A percentile compares a stretch with the other conserved stretches of the same genome.
These are phyloP conservation scores for Odonthalia washingtoniensis DNA, from an alignment of 31 red algal species.

Conservation along the genomic window DNA sequence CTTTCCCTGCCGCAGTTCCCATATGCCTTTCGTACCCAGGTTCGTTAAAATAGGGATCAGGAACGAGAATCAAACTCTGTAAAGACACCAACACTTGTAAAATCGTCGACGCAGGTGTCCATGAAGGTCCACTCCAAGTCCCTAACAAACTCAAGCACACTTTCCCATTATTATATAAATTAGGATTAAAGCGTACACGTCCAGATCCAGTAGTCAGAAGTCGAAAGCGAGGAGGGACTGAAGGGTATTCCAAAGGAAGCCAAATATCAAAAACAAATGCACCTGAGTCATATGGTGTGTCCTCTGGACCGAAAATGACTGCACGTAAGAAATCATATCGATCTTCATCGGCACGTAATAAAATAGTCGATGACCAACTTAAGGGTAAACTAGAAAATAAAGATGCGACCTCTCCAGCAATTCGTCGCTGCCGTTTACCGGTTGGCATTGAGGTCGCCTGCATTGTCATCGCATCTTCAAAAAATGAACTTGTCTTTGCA, in stretches of 20 bases:
- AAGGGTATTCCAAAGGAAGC: conserved; percentile 73
- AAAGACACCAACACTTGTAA: conserved; percentile 79
- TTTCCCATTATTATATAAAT: conserved; percentile 81
- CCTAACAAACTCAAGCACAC: conserved; percentile 78
- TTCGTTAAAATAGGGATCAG: conserved; percentile 84
- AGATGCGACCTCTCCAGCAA: conserved; percentile 75
- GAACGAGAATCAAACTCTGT: conserved; percentile 74
- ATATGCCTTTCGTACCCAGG: conserved; percentile 66
- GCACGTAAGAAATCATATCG: conserved; percentile 77
- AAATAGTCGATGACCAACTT: conserved; percentile 72
- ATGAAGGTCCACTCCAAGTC: conserved; percentile 85
- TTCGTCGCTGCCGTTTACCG: conserved; percentile 54
- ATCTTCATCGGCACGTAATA: conserved; percentile 79
- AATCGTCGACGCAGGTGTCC: conserved; percentile 77
- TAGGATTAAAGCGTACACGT: conserved; percentile 79
- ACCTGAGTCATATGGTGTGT: conserved; percentile 86
- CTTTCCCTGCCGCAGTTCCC: conserved; percentile 54
- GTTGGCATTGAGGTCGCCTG: conserved; percentile 3
- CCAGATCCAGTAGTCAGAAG: conserved; percentile 72
- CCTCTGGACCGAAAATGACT: conserved; percentile 80
- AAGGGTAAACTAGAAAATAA: conserved; percentile 69
- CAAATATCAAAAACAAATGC: conserved; percentile 90
- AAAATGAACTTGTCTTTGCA: conserved; percentile 42
- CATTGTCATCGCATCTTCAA: conserved; percentile 24
- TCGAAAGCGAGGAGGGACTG: conserved; percentile 65